Evolutionary conservation across 352 stramenopile genomes (phyloP), one percentile per base, ranked within the genome.

Genomic region (Blastocystis hominis): DNA sequence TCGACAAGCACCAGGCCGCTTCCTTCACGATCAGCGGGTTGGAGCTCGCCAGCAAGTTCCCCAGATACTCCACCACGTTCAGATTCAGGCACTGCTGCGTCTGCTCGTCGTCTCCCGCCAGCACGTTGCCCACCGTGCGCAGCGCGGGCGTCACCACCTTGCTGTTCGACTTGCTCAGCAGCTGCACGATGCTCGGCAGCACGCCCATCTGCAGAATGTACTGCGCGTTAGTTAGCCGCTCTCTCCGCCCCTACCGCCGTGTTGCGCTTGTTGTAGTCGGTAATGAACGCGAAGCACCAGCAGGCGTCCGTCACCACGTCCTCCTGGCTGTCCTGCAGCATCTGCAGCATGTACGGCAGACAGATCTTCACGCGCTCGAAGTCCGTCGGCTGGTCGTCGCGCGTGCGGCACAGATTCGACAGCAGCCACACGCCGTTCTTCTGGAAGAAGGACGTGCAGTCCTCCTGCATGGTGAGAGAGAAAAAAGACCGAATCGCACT

Each of bases 11-110:
- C 97, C 97, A 99, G 92, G 96, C 98, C 1, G 96, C 95, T 90
- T 99, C 97, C 91, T 98, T 99, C 81, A 96, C 92, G 89, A 99
- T 98, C 3, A 95, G 94, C 91, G 98, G 98, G 92, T 98, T 98
- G 3, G 94, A 93, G 88, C 94, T 94, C 2, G 90, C 91, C 6
- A 99, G 91, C 56, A 98, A 92, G 9, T 94, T 92, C 64, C 97
- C 92, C 59, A 99, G 91, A 88, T 94, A 98, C n/a, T 95, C 92
- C 38, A 99, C 91, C 15, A 95, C 95, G 89, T 97, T 95, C 88
- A 97, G 92, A 91, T 98, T 98, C 88, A 99, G 98, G 87, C 98
- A 97, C 75, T 98, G 93, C 90, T 99, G 96, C 13, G 96, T 99
- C 92, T 99, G 97, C 40, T 98, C 89, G 91, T 99, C 97, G 90